Evolutionary conservation across 768 basidiomycete genomes (phyloP), one percentile per base, ranked within the genome.

Genomic region (Pleurotus pulmonarius): DNA sequence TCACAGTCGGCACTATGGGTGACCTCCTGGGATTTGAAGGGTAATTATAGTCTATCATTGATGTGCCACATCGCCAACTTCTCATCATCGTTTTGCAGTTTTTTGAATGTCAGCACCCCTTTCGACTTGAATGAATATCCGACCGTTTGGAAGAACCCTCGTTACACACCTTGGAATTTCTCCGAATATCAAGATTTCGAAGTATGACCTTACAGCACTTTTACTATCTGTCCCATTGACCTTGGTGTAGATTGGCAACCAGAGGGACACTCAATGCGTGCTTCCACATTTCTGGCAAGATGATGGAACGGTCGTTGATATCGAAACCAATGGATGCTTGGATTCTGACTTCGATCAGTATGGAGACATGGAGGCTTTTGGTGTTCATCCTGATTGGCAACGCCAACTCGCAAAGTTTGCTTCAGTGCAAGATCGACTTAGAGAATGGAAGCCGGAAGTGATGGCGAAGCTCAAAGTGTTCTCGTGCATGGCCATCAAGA

Each of bases 331-430:
- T 49, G 94, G 94, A 16, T 97, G 94, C 69, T 75, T 86, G 60
- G 67, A 72, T 12, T 94, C 91, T 15, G 92, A 94, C 59, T 95
- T 96, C 63, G 94, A 97, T 71, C 94, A 96, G 59, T 97, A 90
- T 63, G 94, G 94, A 60, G 94, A 97, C 73, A 92, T 93, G 84
- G 94, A 97, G 70, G 94, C 94, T 60, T 96, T 96, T 67, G 94
- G 94, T 87, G 94, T 97, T 26, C 90, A 92, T 72, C 91, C 90
- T 45, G 88, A 92, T 73, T 94, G 86, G 90, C 83, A 96, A 66
- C 94, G 94, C 79, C 90, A 97, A 69, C 75, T 97, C 18, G 84
- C 92, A 62, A 97, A 97, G 67, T 96, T 96, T 70, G 93, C 94
- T 38, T 95, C 94, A 56, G 94, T 96, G 3, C 94, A 97, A 67